A percentile compares a stretch with the other conserved stretches of the same genome.
These are phyloP conservation scores for Lasiosphaeria miniovina DNA, from an alignment of 495 filamentous ascomycete species.

Conservation along the genomic window DNA sequence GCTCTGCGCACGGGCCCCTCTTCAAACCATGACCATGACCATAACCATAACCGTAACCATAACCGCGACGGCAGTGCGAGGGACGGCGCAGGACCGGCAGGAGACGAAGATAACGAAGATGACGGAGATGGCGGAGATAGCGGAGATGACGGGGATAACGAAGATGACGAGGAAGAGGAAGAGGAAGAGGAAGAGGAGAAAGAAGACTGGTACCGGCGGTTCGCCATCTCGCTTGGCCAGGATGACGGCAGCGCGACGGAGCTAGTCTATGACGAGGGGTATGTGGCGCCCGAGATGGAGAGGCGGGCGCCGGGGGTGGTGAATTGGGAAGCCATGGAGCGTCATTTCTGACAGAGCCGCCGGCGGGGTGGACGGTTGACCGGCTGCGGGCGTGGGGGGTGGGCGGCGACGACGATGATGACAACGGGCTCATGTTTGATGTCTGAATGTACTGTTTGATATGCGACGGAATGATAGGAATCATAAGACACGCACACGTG, in stretches of 20 bases:
- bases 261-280: conserved; percentile 21
- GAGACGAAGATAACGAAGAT: too few relatives aligned
- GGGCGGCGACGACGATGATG: too few relatives aligned
- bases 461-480: too few relatives aligned
- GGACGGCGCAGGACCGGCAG: too few relatives aligned
- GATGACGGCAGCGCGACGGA: conserved; percentile 8
- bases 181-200: conserved; percentile 20
- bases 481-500: too few relatives aligned
- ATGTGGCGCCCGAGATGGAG: conserved; percentile 28
- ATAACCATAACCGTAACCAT: too few relatives aligned
- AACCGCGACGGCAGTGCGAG: too few relatives aligned
- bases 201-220: neutral
- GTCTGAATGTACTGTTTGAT: too few relatives aligned
- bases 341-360: conserved; percentile 18
- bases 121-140: neutral
- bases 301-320: conserved; percentile 29
- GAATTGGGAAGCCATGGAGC: conserved; percentile 32
- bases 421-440: too few relatives aligned
- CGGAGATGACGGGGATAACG: neutral
- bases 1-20: too few relatives aligned
- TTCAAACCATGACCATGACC: too few relatives aligned
- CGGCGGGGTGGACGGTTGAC: conserved; percentile 13
- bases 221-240: neutral
- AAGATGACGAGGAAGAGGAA: neutral
- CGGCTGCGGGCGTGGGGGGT: neutral